Evolutionary conservation across 331 rosid species (phyloP).

Genomic region (Rhamnella rubrinervis): DNA sequence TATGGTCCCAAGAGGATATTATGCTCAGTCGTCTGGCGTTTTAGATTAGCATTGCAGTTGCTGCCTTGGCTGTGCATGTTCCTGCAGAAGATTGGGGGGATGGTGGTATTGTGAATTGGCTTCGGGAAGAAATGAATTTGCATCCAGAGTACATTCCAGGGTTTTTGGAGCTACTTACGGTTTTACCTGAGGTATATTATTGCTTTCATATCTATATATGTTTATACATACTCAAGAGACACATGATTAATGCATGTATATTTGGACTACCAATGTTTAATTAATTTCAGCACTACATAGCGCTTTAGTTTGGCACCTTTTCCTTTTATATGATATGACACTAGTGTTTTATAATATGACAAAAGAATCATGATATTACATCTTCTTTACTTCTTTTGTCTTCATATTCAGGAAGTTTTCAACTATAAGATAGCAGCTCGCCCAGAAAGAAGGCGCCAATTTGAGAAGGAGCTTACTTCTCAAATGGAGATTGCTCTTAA

Average conservation of each 20-base stretch:
- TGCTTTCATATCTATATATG: background rate
- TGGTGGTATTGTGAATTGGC: slow-evolving; percentile 98
- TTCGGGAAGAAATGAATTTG: slow-evolving; percentile 90
- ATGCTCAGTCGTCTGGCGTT: slow-evolving; percentile 36
- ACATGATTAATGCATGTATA: too few relatives aligned
- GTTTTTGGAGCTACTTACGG: slow-evolving; percentile 95
- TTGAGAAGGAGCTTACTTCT: slow-evolving; percentile 92
- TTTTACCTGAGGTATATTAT: slow-evolving; percentile 85
- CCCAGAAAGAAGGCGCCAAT: slow-evolving; percentile 96
- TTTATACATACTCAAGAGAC: background rate
- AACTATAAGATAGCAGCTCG: slow-evolving; percentile 98
- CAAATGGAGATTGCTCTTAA: slow-evolving; percentile 89
- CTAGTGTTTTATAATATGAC: too few relatives aligned
- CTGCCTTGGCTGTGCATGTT: slow-evolving; percentile 99
- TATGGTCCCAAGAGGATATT: slow-evolving; percentile 13
- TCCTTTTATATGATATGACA: too few relatives aligned
- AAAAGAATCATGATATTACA: too few relatives aligned
- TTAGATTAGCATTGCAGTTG: slow-evolving; percentile 99
- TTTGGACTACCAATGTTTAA: too few relatives aligned
- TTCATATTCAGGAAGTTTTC: slow-evolving; percentile 73
- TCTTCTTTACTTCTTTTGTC: slow-evolving; percentile 28
- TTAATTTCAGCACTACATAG: too few relatives aligned
- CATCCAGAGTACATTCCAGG: slow-evolving; percentile 99
- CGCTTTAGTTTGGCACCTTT: too few relatives aligned
- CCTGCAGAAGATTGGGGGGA: slow-evolving; percentile 98